Evolutionary conservation across 306 rosid species (phyloP), one percentile per base, ranked within the genome.

Genomic region (Coriaria nepalensis): DNA sequence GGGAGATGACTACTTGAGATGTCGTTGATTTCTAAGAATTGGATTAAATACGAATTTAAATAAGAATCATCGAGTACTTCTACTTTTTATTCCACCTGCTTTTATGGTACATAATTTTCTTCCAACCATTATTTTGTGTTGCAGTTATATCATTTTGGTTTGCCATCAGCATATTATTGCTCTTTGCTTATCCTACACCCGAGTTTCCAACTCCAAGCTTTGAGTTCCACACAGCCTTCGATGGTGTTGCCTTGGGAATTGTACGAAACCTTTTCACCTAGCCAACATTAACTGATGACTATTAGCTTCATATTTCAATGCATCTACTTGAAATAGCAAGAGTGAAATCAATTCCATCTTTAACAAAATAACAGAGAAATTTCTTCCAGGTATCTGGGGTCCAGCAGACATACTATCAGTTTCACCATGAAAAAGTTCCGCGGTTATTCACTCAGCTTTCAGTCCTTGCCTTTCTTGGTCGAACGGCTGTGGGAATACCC

Each of bases 131-230:
- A 53, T 62, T 55, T 72, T 33, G 63, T 41, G 52, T 52, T 78
- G 80, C 80, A 92, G 98, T 92, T 36, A 65, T 80, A 49, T 58
- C 78, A 40, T 92, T 79, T 45, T 85, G 98, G 94, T 77, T 71
- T 9, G 78, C 72, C 54, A 62, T 92, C 43, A 92, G 96, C 83
- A 63, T 85, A 73, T 49, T 92, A 45, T 54, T 92, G 77, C 87
- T 92, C 64, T 92, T 92, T 64, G 98, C 98, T 71, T 92, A 92
- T 76, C 98, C 98, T 43, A 82, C 96, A 43, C 98, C 96, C 4
- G 98, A 92, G 70, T 49, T 76, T 35, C 96, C 93, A 39, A 92
- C 96, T 56, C 98, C 98, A 65, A 92, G 98, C 64, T 85, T 73
- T 48, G 96, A 85, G 87, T 75, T 52, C 75, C 98, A 92, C 75